Evolutionary conservation across 225 moss, liverwort and hornwort species (phyloP), one percentile per base, ranked within the genome.

Genomic region (Asterella californica): DNA sequence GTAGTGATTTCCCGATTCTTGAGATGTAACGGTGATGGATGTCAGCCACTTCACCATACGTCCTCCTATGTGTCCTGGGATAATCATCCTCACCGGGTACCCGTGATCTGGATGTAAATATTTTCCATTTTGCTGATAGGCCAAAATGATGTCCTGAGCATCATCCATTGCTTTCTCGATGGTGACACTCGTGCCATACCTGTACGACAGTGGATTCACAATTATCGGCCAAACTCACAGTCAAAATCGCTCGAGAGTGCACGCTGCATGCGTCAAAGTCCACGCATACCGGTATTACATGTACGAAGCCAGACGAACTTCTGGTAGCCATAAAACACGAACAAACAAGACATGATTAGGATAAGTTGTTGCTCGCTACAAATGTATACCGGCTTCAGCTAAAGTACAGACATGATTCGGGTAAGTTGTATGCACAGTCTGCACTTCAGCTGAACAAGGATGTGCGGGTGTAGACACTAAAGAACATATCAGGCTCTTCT

Each of bases 31-130:
- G 24, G 82, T 88, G 36, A 99, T 93, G 66, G 89, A 89, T 7
- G 79, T 95, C 17, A 99, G 79, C 97, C 97, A 99, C 81, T 99
- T 99, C 79, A 99, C 97, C 97, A 99, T 99, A 11, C 97, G 93
- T 17, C 97, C 97, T 42, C 97, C 97, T 59, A 99, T 94, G 83
- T 93, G 85, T 22, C 97, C 97, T 0, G 97, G 97, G 29, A 99
- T 81, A 74, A 99, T 88, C 72, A 95, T 48, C 57, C 97, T 88
- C 66, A 99, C 86, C 32, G 97, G 97, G 53, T 75, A 99, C 0
- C 97, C 97, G 48, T 99, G 97, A 54, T 99, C 97, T 2, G 97
- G 97, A 36, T 90, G 88, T 80, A 99, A 79, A 30, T 61, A 30
- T 25, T 80, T 82, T 0, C 95, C 97, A 79, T 95, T 99, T 74